Percentiles rank a stretch among this genome's conserved stretches.
phyloP scores from a whole-genome alignment of 345 rosid genomes.

The Viola odorata region DNA sequence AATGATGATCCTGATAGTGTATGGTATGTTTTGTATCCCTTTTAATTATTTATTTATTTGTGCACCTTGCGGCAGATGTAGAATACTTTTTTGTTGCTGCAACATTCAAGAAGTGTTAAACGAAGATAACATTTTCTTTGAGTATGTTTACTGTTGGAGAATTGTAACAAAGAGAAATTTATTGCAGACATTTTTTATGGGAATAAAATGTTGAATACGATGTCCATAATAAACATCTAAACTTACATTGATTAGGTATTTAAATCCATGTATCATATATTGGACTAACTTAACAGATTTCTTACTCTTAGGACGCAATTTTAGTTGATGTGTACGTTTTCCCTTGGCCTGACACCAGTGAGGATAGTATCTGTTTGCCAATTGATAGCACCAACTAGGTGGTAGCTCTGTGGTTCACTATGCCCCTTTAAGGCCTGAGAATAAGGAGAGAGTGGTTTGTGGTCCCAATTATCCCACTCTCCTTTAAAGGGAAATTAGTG shows the following conservation, averaged over 20 bases:
- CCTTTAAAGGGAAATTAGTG: too few species aligned
- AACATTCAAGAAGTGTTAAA: neutral
- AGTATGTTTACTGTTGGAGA: neutral
- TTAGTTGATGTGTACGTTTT: too few species aligned
- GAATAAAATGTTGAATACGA: neutral
- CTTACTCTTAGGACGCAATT: too few species aligned
- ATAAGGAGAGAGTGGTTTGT: neutral
- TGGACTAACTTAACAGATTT: too few species aligned
- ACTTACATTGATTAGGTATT: too few species aligned
- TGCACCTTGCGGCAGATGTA: neutral
- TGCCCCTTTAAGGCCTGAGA: neutral
- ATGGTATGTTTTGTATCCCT: slow-evolving; percentile 41
- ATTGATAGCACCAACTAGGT: neutral
- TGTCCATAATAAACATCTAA: too few species aligned
- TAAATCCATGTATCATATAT: too few species aligned
- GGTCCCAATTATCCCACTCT: neutral
- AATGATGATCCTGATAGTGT: slow-evolving; percentile 82
- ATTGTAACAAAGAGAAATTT: neutral
- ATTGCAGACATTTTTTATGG: neutral
- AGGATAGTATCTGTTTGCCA: too few species aligned
- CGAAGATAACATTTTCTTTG: neutral
- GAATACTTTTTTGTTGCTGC: neutral
- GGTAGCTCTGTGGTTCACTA: neutral
- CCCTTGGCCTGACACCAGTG: too few species aligned
- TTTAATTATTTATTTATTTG: neutral